Evolutionary conservation across 2,329 filamentous ascomycete genomes (phyloP).

Genomic region (Colletotrichum sp.): DNA sequence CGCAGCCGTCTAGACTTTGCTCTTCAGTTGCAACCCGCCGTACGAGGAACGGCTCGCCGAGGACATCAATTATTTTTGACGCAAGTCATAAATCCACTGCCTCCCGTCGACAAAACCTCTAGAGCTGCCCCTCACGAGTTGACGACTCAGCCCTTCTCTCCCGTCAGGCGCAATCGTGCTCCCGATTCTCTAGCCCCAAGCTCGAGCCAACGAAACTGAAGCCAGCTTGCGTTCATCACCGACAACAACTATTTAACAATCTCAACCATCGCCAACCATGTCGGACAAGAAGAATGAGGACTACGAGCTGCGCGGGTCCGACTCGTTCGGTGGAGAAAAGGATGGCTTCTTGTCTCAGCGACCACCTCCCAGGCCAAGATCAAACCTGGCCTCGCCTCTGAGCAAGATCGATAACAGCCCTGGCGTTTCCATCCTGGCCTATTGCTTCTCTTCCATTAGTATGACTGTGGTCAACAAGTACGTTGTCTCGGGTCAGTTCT

Average conservation of each 20-base stretch:
- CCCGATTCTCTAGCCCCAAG: neutral
- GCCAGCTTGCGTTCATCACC: neutral
- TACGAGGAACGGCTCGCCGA: neutral
- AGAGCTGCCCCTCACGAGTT: neutral
- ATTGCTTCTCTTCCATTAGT: slow-evolving; percentile 95
- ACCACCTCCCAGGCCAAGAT: slow-evolving; percentile 40
- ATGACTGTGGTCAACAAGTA: slow-evolving; percentile 99
- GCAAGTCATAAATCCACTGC: neutral
- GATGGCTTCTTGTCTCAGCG: slow-evolving; percentile 53
- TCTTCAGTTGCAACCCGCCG: neutral
- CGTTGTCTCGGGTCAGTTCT: slow-evolving; percentile 86
- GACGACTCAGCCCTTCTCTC: neutral
- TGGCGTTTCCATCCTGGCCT: slow-evolving; percentile 80
- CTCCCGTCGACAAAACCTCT: neutral
- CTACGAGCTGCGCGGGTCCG: slow-evolving; percentile 73
- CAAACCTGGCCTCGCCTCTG: slow-evolving; percentile 33
- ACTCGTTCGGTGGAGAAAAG: slow-evolving; percentile 58
- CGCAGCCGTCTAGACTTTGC: neutral
- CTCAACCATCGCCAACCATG: slow-evolving; percentile 60
- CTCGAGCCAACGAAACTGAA: neutral
- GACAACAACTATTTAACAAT: slow-evolving; percentile 31
- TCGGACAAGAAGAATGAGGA: slow-evolving; percentile 90
- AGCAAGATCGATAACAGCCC: slow-evolving; percentile 75
- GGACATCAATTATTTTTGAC: neutral
- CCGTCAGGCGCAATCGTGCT: neutral